Evolutionary conservation across 2,329 filamentous ascomycete species (phyloP), one percentile per base, ranked within the genome.

Genomic region (Fusarium equiseti): DNA sequence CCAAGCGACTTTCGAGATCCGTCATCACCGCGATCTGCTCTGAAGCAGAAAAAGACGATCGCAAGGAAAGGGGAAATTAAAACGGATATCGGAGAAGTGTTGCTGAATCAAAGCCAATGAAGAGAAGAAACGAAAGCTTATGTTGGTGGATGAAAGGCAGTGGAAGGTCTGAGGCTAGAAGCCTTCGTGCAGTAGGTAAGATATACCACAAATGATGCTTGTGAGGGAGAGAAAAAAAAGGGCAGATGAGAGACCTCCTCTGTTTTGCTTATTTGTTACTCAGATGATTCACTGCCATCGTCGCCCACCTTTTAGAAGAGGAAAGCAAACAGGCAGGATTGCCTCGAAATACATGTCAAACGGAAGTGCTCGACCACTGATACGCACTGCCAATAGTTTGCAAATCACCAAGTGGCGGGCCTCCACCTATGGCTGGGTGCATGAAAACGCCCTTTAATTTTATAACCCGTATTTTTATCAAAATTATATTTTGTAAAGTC

Each of bases 1-100:
- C 66, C 26, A 77, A 48, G 13, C 73, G 76, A 32, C 46, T 45
- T n/a, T 72, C 48, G 11, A 63, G 51, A 13, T 55, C 61, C 6
- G 73, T 46, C 75, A 77, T 77, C 44, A 8, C 43, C 29, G 46
- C 38, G 16, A 45, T 40, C 27, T 16, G 12, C 35, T 43, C 9
- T n/a, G 8, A 11, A 20, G 50, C 26, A 43, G 50, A 11, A 52
- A 38, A 29, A 13, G 18, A 35, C 50, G 35, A 26, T 15, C 13
- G 18, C 18, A 27, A 31, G 32, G 13, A 13, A 9, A 32, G 7
- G 5, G 4, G 12, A 6, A 42, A 40, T 20, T 24, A 26, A 13
- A 44, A 13, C 2, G 6, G 8, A 43, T 24, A 22, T 29, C 3
- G n/a, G 6, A 40, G 6, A 29, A 49, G 15, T 6, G 16, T 10